Percentiles rank a stretch among this genome's conserved stretches.
Conservation (phyloP, 2,329 filamentous ascomycete genomes). For the Hypocreales sp. region DNA sequence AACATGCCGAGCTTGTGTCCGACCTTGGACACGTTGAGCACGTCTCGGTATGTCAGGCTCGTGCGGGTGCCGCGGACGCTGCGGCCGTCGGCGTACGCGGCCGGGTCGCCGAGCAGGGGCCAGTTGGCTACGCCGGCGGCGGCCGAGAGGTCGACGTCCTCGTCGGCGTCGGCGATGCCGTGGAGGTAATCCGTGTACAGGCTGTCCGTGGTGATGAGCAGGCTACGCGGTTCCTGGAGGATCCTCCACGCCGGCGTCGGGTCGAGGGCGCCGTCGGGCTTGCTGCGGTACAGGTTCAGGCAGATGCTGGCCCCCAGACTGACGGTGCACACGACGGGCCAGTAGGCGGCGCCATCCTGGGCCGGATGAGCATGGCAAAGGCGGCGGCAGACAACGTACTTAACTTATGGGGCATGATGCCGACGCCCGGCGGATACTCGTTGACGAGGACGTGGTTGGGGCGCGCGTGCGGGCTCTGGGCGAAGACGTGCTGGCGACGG, state of each 20-base stretch:
- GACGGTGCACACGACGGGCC: conserved; percentile 78
- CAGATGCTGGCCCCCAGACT: conserved; percentile 68
- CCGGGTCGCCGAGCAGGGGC: conserved; percentile 40
- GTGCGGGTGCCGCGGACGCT: conserved; percentile 45
- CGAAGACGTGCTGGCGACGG: conserved; percentile 29
- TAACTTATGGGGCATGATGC: conserved; percentile 90
- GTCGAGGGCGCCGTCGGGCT: conserved; percentile 41
- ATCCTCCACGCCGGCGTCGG: conserved; percentile 38
- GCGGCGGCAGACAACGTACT: conserved; percentile 9
- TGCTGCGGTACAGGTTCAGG: conserved; percentile 58
- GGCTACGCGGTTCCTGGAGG: conserved; percentile 69
- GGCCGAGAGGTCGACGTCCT: conserved; percentile 48
- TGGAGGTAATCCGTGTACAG: conserved; percentile 61
- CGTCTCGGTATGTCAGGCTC: conserved; percentile 74
- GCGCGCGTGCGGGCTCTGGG: conserved; percentile 51
- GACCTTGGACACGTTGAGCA: conserved; percentile 63
- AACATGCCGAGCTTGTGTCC: conserved; percentile 49
- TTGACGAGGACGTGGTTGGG: conserved; percentile 93
- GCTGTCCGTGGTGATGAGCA: conserved; percentile 54
- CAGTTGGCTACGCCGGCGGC: conserved; percentile 58
- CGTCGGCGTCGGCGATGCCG: conserved; percentile 51
- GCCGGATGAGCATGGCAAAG: conserved; percentile 16
- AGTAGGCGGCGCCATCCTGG: conserved; percentile 69
- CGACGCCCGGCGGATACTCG: conserved; percentile 73
- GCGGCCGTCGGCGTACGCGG: conserved; percentile 30